Base-by-base conservation (phyloP, 495 filamentous ascomycete species). In the Xylaria flabelliformis region DNA sequence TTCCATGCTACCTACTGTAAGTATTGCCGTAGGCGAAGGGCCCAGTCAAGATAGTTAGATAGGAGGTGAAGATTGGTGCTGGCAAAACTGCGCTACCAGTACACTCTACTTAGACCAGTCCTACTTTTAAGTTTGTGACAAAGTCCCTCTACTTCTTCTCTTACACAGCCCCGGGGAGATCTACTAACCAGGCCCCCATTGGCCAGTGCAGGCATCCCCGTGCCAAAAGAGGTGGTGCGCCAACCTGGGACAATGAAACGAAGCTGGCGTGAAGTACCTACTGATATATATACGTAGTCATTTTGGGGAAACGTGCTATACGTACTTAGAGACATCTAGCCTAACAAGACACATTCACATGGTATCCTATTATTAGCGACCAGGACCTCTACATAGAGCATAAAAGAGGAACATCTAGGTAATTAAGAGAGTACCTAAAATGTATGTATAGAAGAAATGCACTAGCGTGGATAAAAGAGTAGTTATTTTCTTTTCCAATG, bases 211-310 rank as follows among this genome's bases (percentile, higher is more conserved):
- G 21, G 29, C 46, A 29, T n/a, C 50, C 34, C 34, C 29, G 50
- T 26, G 32, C 65, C 50, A 19, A 67, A 53, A 67, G 65, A 56
- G 48, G 48, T 53, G 17, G 29, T 44, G 65, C 39, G 29, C 65
- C 65, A 56, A 42, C 13, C 29, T 12, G 50, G 65, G 65, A 56
- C 19, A 10, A 39, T 56, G 46, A 66, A 65, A 66, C 44, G 36
- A 66, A 66, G 41, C 61, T 34, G 39, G 61, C 26, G 19, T 26
- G 39, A 44, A 44, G 61, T 64, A 44, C n/a, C n/a, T n/a, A n/a
- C 39, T 21, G 17, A 46, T 41, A 41, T 36, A 41, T 55, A 10
- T 1, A 1, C 0, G 9, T 53, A 12, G 53, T 32, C 26, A 56
- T 56, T 56, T 56, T 13, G 51, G 21, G 21, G 21, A 21, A 29